Conservation (phyloP, 305 asterid species). For the Caryopteris hybrid region DNA sequence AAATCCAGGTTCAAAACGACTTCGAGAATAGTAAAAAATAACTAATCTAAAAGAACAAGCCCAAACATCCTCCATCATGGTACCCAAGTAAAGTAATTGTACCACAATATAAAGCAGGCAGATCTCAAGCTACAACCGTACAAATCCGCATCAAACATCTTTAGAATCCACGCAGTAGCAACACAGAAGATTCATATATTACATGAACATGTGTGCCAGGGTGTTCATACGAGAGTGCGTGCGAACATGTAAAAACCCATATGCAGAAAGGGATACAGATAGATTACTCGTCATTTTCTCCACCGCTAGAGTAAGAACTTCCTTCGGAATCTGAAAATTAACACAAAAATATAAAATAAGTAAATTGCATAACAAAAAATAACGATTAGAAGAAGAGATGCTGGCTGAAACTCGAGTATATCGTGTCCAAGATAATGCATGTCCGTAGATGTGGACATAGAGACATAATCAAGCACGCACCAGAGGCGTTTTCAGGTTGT, state of each 20-base stretch:
- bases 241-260: background rate
- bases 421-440: conserved; percentile 24
- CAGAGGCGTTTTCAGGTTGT: conserved; percentile 36
- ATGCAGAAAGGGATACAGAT: conserved; percentile 24
- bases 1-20: background rate
- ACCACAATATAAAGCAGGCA: conserved; percentile 18
- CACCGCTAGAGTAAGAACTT: conserved; percentile 52
- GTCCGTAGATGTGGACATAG: conserved; percentile 14
- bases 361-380: conserved; percentile 1
- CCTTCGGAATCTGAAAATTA: conserved; percentile 70
- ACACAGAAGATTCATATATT: conserved; percentile 12
- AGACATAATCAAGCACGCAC: conserved; percentile 26
- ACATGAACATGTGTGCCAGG: conserved; percentile 19
- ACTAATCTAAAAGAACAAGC: conserved; percentile 6
- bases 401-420: conserved; percentile 21
- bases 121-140: conserved; percentile 27
- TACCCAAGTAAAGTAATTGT: conserved; percentile 6
- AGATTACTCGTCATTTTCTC: conserved; percentile 67
- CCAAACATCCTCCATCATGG: conserved; percentile 4
- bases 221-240: conserved; percentile 14
- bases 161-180: background rate
- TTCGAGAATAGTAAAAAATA: conserved; percentile 1
- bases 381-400: conserved; percentile 16
- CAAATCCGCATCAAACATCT: conserved; percentile 8
- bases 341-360: conserved; percentile 20